Evolutionary conservation across 2,329 filamentous ascomycete species (phyloP).

Genomic region (Fusarium sp.): DNA sequence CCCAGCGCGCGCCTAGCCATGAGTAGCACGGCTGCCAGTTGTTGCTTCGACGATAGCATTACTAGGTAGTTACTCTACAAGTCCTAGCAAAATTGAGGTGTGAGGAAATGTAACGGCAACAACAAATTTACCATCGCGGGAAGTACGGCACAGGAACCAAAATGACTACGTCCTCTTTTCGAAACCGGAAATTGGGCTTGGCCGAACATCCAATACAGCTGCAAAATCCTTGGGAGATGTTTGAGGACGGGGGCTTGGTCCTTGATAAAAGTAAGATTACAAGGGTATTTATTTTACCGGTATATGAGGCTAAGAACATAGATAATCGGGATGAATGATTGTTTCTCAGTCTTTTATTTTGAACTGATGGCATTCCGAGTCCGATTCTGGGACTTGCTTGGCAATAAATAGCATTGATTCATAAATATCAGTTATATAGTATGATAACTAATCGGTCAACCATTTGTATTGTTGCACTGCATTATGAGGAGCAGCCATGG

Average conservation of each 20-base stretch:
- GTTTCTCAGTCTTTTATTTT: not conserved
- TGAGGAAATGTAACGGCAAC: not conserved
- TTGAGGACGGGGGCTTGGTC: conserved; percentile 10
- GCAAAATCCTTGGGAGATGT: conserved; percentile 15
- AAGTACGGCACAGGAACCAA: not conserved
- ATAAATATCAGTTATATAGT: not conserved
- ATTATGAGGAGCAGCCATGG: not conserved
- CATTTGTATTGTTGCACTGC: not conserved
- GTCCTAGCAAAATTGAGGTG: not conserved
- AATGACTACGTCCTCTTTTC: conserved; percentile 16
- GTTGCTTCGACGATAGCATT: conserved; percentile 16
- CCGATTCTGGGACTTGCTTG: not conserved
- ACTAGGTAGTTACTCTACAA: not conserved
- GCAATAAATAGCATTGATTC: not conserved
- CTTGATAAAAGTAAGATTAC: conserved; percentile 31
- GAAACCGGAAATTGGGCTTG: conserved; percentile 25
- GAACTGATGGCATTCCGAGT: not conserved
- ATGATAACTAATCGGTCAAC: not conserved
- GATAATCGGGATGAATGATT: not conserved
- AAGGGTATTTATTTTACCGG: conserved; percentile 30
- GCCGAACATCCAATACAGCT: conserved; percentile 3
- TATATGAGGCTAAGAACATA: not conserved
- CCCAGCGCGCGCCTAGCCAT: conserved; percentile 40
- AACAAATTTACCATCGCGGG: not conserved
- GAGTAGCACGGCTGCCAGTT: conserved; percentile 30